phyloP scores from a whole-genome alignment of 495 filamentous ascomycete genomes.

The Penicillium fimorum region DNA sequence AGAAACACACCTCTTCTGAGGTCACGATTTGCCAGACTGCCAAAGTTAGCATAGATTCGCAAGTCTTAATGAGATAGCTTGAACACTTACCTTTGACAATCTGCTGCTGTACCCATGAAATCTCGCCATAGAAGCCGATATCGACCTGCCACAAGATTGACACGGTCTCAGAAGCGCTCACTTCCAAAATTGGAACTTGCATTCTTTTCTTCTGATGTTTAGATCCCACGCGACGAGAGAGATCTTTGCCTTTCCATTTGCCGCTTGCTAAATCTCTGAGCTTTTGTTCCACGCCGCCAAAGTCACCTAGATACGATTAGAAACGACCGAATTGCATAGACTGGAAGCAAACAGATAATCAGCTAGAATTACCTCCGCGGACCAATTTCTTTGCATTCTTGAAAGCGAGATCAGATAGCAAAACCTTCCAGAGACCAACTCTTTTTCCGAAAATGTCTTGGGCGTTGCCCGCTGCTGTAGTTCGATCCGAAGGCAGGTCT shows the following conservation, averaged over 20 bases:
- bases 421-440: slow-evolving; percentile 42
- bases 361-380: background rate
- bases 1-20: slow-evolving; percentile 8
- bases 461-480: background rate
- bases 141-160: slow-evolving; percentile 42
- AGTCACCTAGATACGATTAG: slow-evolving; percentile 9
- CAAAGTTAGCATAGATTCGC: background rate
- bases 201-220: slow-evolving; percentile 14
- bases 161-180: slow-evolving; percentile 3
- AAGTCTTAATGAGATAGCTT: background rate
- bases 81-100: slow-evolving; percentile 20
- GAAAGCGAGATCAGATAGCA: slow-evolving; percentile 35
- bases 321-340: background rate
- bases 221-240: slow-evolving; percentile 5
- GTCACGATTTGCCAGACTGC: slow-evolving; percentile 16
- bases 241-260: slow-evolving; percentile 19
- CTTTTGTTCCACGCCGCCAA: slow-evolving; percentile 17
- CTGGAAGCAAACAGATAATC: background rate
- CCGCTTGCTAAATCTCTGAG: slow-evolving; percentile 34
- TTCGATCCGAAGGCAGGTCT: background rate
- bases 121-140: slow-evolving; percentile 27
- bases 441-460: slow-evolving; percentile 27
- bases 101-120: slow-evolving; percentile 22
- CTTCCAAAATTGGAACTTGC: slow-evolving; percentile 16
- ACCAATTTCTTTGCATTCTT: slow-evolving; percentile 19